phyloP scores from a whole-genome alignment of 148 eudicot species.

The Cornus florida region DNA sequence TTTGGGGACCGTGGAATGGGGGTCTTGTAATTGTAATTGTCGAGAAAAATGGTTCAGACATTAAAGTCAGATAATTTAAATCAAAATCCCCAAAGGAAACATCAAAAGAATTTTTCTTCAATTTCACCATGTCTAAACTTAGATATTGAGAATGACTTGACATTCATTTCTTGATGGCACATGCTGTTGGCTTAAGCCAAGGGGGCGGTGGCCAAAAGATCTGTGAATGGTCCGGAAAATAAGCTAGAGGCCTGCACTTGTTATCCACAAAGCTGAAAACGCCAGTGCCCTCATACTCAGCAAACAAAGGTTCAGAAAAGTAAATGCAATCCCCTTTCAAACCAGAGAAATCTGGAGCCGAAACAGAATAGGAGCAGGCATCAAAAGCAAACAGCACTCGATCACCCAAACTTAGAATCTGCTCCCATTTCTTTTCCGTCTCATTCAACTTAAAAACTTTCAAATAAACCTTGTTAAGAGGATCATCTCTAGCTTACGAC shows the following conservation, averaged over 20 bases:
- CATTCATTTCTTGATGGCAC: background rate
- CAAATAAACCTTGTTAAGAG: background rate
- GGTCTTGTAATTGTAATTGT: too few species aligned
- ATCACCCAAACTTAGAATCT: background rate
- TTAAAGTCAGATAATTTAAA: too few species aligned
- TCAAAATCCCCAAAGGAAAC: too few species aligned
- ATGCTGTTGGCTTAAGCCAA: background rate
- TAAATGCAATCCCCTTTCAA: background rate
- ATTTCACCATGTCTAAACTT: too few species aligned
- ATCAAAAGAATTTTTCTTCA: too few species aligned
- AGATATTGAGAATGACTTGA: background rate
- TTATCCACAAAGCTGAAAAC: background rate
- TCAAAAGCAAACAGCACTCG: background rate
- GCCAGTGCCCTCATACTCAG: too few species aligned
- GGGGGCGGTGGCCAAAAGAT: background rate
- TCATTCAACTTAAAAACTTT: background rate
- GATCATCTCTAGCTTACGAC: too few species aligned
- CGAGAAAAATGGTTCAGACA: too few species aligned
- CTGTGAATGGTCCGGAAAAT: background rate
- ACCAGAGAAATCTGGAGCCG: background rate
- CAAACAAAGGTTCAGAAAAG: background rate
- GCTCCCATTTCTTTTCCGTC: background rate
- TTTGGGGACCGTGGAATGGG: too few species aligned
- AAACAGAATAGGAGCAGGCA: background rate
- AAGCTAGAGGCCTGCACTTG: background rate